Conservation (phyloP, 2,329 filamentous ascomycete genomes). For the Aureobasidium lini region DNA sequence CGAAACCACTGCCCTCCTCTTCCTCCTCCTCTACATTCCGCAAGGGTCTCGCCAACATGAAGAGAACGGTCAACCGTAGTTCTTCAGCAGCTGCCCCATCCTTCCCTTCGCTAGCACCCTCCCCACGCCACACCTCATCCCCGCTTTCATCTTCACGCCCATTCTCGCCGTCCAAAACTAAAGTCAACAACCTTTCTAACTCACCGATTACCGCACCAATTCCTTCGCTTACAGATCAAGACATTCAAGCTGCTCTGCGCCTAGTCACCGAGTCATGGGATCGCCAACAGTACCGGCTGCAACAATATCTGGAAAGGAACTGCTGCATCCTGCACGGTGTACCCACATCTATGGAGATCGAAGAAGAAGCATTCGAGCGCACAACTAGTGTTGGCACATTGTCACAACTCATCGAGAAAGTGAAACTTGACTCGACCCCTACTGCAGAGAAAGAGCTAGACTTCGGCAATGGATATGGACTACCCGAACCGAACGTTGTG, state of each 20-base stretch:
- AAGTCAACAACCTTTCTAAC: conserved; percentile 17
- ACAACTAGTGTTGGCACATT: conserved; percentile 34
- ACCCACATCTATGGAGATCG: conserved; percentile 35
- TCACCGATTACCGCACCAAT: conserved; percentile 20
- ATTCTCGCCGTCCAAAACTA: conserved; percentile 16
- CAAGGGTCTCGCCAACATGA: conserved; percentile 26
- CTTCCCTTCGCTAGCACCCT: conserved; percentile 18
- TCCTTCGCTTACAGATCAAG: conserved; percentile 36
- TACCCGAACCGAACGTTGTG: background rate
- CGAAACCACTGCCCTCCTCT: background rate
- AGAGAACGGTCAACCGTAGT: conserved; percentile 24
- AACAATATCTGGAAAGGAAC: conserved; percentile 42
- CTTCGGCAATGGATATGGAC: conserved; percentile 19
- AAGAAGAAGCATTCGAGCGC: conserved; percentile 40
- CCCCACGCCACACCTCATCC: conserved; percentile 4
- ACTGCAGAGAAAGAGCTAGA: conserved; percentile 33
- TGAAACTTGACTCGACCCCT: conserved; percentile 39
- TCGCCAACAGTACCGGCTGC: conserved; percentile 39
- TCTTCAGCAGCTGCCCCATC: conserved; percentile 25
- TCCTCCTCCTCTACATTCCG: conserved; percentile 17
- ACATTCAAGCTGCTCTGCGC: conserved; percentile 42
- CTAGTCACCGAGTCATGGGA: conserved; percentile 45
- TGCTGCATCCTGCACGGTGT: conserved; percentile 38
- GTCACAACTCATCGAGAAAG: conserved; percentile 35
- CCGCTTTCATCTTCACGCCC: conserved; percentile 21